Evolutionary conservation across 768 basidiomycete species (phyloP).

Genomic region (Lepiota brunneoincarnata): DNA sequence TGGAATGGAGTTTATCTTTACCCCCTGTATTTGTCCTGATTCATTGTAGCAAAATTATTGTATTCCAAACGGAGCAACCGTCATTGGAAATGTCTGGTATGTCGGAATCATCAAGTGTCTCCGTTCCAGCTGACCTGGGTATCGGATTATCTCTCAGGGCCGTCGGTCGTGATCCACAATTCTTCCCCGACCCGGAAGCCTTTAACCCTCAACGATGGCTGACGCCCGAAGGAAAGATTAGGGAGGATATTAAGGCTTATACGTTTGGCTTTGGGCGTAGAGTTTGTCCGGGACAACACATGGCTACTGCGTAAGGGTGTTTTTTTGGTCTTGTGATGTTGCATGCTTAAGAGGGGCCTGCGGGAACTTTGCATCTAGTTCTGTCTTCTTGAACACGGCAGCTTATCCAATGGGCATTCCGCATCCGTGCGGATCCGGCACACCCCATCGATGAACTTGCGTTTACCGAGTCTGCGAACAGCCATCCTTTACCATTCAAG

Average conservation of each 20-base stretch:
- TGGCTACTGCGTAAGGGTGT: conserved; percentile 41
- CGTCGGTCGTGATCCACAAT: conserved; percentile 52
- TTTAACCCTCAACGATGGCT: conserved; percentile 64
- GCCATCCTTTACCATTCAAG: conserved; percentile 61
- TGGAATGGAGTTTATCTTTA: background rate
- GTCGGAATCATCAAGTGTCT: conserved; percentile 6
- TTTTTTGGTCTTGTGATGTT: background rate
- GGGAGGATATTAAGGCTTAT: conserved; percentile 51
- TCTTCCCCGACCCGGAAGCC: conserved; percentile 57
- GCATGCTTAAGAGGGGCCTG: background rate
- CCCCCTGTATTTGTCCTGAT: background rate
- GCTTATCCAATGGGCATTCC: conserved; percentile 65
- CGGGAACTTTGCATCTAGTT: too few species aligned
- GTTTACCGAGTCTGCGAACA: conserved; percentile 63
- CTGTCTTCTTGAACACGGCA: conserved; percentile 66
- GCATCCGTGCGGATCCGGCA: conserved; percentile 44
- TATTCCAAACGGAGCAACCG: conserved; percentile 55
- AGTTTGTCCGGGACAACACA: conserved; percentile 66
- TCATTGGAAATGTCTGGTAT: conserved; percentile 62
- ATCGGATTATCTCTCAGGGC: conserved; percentile 30
- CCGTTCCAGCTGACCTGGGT: background rate
- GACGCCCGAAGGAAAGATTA: conserved; percentile 36
- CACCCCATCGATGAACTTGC: conserved; percentile 58
- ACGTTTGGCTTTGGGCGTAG: conserved; percentile 57
- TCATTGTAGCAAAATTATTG: conserved; percentile 37